Conservation (phyloP, 1,139 yeast genomes). For the Kurtzmaniella quercitrusa region DNA sequence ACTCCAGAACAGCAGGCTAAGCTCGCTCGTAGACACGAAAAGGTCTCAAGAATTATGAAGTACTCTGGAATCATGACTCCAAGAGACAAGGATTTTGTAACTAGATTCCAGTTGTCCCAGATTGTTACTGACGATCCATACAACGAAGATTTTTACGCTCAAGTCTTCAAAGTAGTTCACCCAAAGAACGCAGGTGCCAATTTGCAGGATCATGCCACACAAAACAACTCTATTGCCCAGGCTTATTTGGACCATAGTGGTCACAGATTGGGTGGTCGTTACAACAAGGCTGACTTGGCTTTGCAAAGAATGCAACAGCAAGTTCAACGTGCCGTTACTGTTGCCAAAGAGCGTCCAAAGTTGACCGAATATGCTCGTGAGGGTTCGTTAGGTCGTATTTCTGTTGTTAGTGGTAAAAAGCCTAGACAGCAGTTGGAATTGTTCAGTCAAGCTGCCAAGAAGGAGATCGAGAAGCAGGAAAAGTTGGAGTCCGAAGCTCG, state of each 20-base stretch:
- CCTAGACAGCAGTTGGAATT: conserved; percentile 87
- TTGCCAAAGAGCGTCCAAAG: conserved; percentile 87
- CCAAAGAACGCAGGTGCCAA: conserved; percentile 48
- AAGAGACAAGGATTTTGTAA: conserved; percentile 91
- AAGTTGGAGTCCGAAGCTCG: conserved; percentile 15
- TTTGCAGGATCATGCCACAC: conserved; percentile 39
- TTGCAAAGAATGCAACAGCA: conserved; percentile 98
- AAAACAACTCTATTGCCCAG: conserved; percentile 74
- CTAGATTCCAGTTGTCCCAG: conserved; percentile 90
- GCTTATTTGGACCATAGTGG: conserved; percentile 95
- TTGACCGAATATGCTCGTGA: conserved; percentile 68
- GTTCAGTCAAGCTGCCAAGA: conserved; percentile 51
- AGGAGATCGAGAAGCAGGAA: conserved; percentile 38
- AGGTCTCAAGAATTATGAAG: conserved; percentile 72
- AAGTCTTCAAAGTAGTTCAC: conserved; percentile 84
- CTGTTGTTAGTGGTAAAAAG: conserved; percentile 76
- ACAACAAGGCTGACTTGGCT: conserved; percentile 89
- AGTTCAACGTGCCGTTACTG: conserved; percentile 93
- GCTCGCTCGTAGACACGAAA: conserved; percentile 68
- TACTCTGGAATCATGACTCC: conserved; percentile 96
- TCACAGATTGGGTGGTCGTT: conserved; percentile 83
- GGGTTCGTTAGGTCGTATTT: conserved; percentile 88
- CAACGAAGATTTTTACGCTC: conserved; percentile 94
- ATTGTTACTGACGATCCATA: conserved; percentile 97
- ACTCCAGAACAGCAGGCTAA: conserved; percentile 50